Evolutionary conservation across 768 basidiomycete genomes (phyloP), one percentile per base, ranked within the genome.

Genomic region (Mycena filopes): DNA sequence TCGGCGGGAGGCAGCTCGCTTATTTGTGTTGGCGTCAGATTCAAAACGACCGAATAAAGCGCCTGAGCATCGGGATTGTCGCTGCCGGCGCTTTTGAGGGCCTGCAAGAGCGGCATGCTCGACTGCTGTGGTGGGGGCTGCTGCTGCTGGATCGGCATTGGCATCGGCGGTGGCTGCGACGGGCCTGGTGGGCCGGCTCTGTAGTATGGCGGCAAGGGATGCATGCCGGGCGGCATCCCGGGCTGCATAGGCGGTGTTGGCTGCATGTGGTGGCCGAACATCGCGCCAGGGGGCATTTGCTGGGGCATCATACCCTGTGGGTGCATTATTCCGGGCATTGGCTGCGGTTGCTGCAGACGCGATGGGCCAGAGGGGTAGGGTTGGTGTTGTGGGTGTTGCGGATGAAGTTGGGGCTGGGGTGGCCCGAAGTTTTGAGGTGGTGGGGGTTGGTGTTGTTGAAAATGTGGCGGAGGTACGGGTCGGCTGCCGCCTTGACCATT

Each of bases 371-470:
- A 73, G 18, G 74, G 79, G 25, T 77, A 74, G 12, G 69, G 71
- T 8, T 55, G 59, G 36, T 60, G 53, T 20, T 60, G 76, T 73
- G 73, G 65, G 21, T 59, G 50, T 16, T 59, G 76, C 73, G 73
- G 67, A n/a, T 68, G 69, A 31, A 72, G 76, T 43, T 70, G 76
- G 45, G 68, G 75, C 36, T 36, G 36, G 58, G 66, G 73, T 40
- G 78, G 82, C 61, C 69, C 85, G 78, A 72, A 83, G 77, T 56
- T 89, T 75, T 87, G 89, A 83, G 58, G 73, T 54, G 67, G 73
- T 33, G 79, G 83, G 60, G 70, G 84, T 78, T 71, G 83, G 76
- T 57, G 89, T 75, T 87, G 89, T 84, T 72, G 85, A 76, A 84
- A 80, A 69, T 73, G 78, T 36, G 74, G 65, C 5, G 76, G 75